Evolutionary conservation across 495 filamentous ascomycete species (phyloP).

Genomic region (Trichocladium uniseriatum): DNA sequence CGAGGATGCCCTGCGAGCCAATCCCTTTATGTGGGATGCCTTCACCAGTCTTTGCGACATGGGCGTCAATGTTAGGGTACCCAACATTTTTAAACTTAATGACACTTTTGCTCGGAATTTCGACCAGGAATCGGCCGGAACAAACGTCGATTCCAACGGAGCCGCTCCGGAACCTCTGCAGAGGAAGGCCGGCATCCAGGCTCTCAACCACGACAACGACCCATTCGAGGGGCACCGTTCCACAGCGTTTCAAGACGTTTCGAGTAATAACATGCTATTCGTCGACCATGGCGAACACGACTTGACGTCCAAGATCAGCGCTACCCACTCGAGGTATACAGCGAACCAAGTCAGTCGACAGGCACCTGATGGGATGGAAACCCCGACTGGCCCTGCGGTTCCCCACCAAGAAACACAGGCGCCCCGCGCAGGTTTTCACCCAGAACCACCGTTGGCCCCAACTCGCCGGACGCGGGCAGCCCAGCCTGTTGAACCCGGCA

Average conservation of each 20-base stretch:
- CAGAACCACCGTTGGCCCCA: constrained; percentile 62
- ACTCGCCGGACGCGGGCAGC: constrained; percentile 50
- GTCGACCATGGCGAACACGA: constrained; percentile 33
- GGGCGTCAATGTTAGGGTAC: constrained; percentile 66
- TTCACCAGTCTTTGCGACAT: constrained; percentile 61
- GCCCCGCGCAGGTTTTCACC: constrained; percentile 20
- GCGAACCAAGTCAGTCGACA: constrained; percentile 10
- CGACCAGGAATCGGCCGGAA: constrained; percentile 24
- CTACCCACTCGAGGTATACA: constrained; percentile 29
- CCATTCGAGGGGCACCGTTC: constrained; percentile 35
- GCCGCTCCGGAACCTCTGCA: constrained; percentile 25
- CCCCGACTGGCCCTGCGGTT: constrained; percentile 25
- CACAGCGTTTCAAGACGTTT: constrained; percentile 28
- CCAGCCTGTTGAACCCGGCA: constrained; percentile 43
- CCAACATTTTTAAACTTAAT: constrained; percentile 76
- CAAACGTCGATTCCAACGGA: constrained; percentile 25
- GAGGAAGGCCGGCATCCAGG: constrained; percentile 30
- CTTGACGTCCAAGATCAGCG: constrained; percentile 34
- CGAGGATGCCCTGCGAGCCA: constrained; percentile 76
- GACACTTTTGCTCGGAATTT: constrained; percentile 35
- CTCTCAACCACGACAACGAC: constrained; percentile 32
- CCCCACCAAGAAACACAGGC: constrained; percentile 26
- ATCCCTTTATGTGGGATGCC: constrained; percentile 98
- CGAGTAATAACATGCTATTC: constrained; percentile 25
- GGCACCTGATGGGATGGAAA: constrained; percentile 30